Percentiles rank a stretch among this genome's conserved stretches.
Conservation (phyloP, 257 asterid species). For the Petunia axillaris region DNA sequence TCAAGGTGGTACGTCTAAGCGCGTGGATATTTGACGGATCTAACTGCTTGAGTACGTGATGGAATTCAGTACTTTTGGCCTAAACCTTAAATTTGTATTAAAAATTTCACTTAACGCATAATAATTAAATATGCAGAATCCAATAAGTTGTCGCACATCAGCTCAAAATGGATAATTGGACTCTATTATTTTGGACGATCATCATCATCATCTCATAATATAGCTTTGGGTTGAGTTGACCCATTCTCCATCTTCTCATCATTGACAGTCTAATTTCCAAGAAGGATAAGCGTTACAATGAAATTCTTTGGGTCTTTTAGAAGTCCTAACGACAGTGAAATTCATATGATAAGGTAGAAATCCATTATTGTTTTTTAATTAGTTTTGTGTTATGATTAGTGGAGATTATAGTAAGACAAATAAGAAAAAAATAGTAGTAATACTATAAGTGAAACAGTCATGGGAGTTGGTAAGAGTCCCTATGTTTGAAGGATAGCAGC, state of each 20-base stretch:
- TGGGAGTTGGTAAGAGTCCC: conserved; percentile 7
- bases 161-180: no score
- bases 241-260: no score
- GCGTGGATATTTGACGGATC: no score
- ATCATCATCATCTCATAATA: not conserved
- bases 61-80: no score
- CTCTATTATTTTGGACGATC: not conserved
- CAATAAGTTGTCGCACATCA: no score
- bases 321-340: not conserved
- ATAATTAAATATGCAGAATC: no score
- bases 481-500: not conserved
- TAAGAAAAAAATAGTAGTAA: not conserved
- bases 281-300: no score
- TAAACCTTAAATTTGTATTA: no score
- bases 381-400: not conserved
- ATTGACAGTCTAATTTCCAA: not conserved
- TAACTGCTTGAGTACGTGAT: no score
- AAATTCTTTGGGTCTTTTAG: not conserved
- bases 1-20: no score
- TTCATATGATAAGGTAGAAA: not conserved
- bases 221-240: no score
- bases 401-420: not conserved
- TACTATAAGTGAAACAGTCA: not conserved
- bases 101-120: no score
- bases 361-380: not conserved